phyloP scores from a whole-genome alignment of 768 basidiomycete genomes.

The Russula lepida region DNA sequence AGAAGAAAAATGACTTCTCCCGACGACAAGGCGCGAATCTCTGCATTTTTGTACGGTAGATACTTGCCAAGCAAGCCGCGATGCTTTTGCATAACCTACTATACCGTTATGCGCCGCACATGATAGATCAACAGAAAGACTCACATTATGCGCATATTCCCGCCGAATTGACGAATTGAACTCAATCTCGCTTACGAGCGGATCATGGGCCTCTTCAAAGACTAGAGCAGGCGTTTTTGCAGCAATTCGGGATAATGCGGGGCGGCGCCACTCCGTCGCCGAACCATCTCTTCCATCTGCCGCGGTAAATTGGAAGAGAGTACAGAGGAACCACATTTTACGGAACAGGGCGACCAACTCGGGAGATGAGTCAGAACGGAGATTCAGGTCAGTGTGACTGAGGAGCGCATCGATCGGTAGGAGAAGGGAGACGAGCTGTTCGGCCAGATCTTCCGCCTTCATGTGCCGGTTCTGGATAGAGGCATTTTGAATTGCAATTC shows the following conservation, averaged over 20 bases:
- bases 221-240: conserved; percentile 80
- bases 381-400: conserved; percentile 57
- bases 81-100: conserved; percentile 64
- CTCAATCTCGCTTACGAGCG: conserved; percentile 79
- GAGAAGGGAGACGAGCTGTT: conserved; percentile 79
- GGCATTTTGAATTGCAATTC: conserved; percentile 79
- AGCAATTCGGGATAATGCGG: conserved; percentile 73
- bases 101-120: background rate
- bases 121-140: conserved; percentile 20
- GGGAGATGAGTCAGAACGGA: conserved; percentile 44
- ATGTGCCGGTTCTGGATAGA: conserved; percentile 56
- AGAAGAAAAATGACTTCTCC: conserved; percentile 82
- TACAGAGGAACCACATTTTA: conserved; percentile 90
- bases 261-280: conserved; percentile 71
- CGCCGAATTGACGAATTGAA: conserved; percentile 87
- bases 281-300: conserved; percentile 42
- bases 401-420: conserved; percentile 88
- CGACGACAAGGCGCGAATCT: conserved; percentile 65
- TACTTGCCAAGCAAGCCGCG: conserved; percentile 53
- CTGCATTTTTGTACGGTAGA: conserved; percentile 55
- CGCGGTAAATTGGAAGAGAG: conserved; percentile 73
- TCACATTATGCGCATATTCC: conserved; percentile 71
- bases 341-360: conserved; percentile 73
- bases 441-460: conserved; percentile 77
- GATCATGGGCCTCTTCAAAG: conserved; percentile 73